Conservation (phyloP, 805 yeast genomes). For the Saccharomycopsis schoenii region DNA sequence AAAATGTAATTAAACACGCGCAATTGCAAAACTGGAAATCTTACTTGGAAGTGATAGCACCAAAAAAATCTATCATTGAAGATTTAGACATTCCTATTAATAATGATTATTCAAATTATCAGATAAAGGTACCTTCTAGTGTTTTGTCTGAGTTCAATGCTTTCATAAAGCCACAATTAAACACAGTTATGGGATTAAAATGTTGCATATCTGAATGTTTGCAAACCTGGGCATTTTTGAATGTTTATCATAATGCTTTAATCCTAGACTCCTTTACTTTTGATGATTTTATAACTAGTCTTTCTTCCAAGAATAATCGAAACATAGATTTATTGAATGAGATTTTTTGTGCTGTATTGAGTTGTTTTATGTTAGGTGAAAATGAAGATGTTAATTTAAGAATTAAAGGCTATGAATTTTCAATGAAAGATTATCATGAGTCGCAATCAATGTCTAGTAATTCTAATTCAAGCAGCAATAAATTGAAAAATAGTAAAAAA, state of each 20-base stretch:
- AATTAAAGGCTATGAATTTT: slow-evolving; percentile 18
- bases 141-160: slow-evolving; percentile 1
- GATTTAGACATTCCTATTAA: slow-evolving; percentile 13
- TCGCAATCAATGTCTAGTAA: slow-evolving; percentile 14
- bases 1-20: slow-evolving; percentile 7
- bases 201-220: slow-evolving; percentile 33
- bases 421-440: slow-evolving; percentile 20
- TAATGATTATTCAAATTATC: not conserved
- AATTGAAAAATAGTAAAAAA: slow-evolving; percentile 20
- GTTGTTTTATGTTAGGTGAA: slow-evolving; percentile 40
- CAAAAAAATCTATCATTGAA: slow-evolving; percentile 15
- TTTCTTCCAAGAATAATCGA: slow-evolving; percentile 38
- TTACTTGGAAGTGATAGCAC: slow-evolving; percentile 10
- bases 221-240: slow-evolving; percentile 68
- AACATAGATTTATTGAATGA: slow-evolving; percentile 51
- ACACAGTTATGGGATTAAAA: slow-evolving; percentile 11
- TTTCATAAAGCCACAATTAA: slow-evolving; percentile 7
- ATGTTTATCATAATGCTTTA: slow-evolving; percentile 56
- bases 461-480: slow-evolving; percentile 18
- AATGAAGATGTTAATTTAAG: slow-evolving; percentile 26
- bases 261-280: slow-evolving; percentile 65
- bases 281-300: slow-evolving; percentile 61
- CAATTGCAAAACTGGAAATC: slow-evolving; percentile 6
- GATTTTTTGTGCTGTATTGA: slow-evolving; percentile 55
- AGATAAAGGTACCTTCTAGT: not conserved